Evolutionary conservation across 2,329 filamentous ascomycete species (phyloP).

Genomic region (Lachnellula occidentalis): DNA sequence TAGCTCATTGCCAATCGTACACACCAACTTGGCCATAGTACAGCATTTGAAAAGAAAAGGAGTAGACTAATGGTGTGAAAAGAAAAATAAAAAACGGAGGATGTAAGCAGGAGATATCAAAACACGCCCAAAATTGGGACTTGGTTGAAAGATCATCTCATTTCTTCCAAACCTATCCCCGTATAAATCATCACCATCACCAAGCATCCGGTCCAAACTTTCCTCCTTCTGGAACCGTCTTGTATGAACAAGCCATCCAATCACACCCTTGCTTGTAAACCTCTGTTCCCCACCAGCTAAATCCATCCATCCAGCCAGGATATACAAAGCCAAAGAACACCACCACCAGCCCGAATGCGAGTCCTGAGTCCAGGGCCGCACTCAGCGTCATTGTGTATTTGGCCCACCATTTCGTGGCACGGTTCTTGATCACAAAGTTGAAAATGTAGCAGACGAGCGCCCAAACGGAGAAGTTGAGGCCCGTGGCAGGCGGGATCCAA

Average conservation of each 20-base stretch:
- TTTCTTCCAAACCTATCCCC: background rate
- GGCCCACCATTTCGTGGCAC: constrained; percentile 73
- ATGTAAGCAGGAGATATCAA: too few relatives aligned
- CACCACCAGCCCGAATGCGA: constrained; percentile 76
- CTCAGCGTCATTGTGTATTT: constrained; percentile 90
- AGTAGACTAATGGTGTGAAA: too few relatives aligned
- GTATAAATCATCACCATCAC: constrained; percentile 31
- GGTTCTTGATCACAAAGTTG: constrained; percentile 68
- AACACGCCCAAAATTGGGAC: too few relatives aligned
- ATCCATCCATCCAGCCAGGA: constrained; percentile 65
- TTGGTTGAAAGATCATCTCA: background rate
- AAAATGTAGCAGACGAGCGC: constrained; percentile 79
- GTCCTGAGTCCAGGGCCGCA: constrained; percentile 74
- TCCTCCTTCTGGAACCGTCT: constrained; percentile 54
- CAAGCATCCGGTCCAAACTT: constrained; percentile 61
- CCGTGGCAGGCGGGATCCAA: constrained; percentile 83
- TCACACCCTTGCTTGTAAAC: constrained; percentile 80
- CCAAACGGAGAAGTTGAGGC: constrained; percentile 86
- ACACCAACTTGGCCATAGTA: too few relatives aligned
- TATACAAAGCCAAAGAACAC: constrained; percentile 87
- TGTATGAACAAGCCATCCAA: constrained; percentile 75
- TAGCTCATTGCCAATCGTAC: too few relatives aligned
- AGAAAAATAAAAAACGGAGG: too few relatives aligned
- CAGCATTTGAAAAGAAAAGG: too few relatives aligned
- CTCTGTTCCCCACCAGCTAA: constrained; percentile 86